phyloP scores from a whole-genome alignment of 805 yeast species.

The Ogataea haglerorum region DNA sequence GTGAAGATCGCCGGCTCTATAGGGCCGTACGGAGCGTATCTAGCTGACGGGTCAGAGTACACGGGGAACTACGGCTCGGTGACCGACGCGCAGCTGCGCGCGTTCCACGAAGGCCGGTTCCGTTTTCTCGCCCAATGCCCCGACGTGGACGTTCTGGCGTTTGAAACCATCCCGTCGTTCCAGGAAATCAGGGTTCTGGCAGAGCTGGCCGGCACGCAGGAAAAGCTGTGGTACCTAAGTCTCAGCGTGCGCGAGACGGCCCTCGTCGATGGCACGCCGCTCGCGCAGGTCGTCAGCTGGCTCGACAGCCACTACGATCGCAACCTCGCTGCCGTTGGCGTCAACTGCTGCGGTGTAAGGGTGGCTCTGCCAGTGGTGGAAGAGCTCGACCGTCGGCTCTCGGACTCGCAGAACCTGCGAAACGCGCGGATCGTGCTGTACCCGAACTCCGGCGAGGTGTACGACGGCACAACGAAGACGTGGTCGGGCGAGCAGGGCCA shows the following conservation, averaged over 20 bases:
- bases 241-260: slow-evolving; percentile 39
- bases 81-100: slow-evolving; percentile 36
- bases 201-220: slow-evolving; percentile 16
- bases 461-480: slow-evolving; percentile 43
- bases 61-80: slow-evolving; percentile 59
- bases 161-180: slow-evolving; percentile 71
- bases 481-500: slow-evolving; percentile 34
- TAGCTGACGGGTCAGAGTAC: slow-evolving; percentile 69
- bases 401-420: slow-evolving; percentile 10
- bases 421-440: slow-evolving; percentile 50
- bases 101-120: slow-evolving; percentile 51
- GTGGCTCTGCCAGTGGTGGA: slow-evolving; percentile 40
- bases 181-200: slow-evolving; percentile 50
- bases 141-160: slow-evolving; percentile 53
- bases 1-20: slow-evolving; percentile 54
- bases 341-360: slow-evolving; percentile 59
- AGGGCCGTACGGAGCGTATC: slow-evolving; percentile 75
- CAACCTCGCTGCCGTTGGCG: slow-evolving; percentile 49
- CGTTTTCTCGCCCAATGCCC: slow-evolving; percentile 36
- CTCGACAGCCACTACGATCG: slow-evolving; percentile 21
- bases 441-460: slow-evolving; percentile 75
- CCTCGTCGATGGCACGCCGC: slow-evolving; percentile 50
- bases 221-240: slow-evolving; percentile 25
- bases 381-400: slow-evolving; percentile 19
- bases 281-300: slow-evolving; percentile 31